Evolutionary conservation across 495 filamentous ascomycete genomes (phyloP), one percentile per base, ranked within the genome.

Genomic region (Cercophora newfieldiana): DNA sequence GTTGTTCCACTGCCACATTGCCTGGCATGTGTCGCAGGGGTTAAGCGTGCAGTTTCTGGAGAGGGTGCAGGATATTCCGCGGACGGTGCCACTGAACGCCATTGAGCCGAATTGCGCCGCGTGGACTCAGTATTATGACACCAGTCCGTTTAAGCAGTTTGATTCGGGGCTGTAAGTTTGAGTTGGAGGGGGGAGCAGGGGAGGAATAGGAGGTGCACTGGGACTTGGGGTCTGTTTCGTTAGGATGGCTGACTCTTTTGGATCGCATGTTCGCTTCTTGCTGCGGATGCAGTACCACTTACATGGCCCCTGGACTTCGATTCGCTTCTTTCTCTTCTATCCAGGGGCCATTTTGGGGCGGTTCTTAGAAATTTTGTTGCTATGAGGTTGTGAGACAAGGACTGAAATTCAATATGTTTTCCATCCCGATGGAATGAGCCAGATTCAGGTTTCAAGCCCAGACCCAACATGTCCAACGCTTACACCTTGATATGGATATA

Each of bases 91-190:
- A 53, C 50, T 60, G 8, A 67, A 62, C 12, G 24, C 55, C 2
- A 67, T 81, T 25, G 47, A 75, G 18, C 70, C 70, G 19, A 75
- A 64, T 6, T 82, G 80, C 60, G 44, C 69, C 1, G 58, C 63
- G 5, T 82, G 80, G 80, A 65, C 73, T 16, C 3, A 65, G 2
- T 83, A 77, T 65, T 72, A 75, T 21, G 69, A 71, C 75, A 61
- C 7, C 67, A 69, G 63, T 81, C 82, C 49, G 44, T 26, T 37
- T 58, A 8, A 63, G 1, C 77, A 82, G 67, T 74, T 79, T 18
- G 81, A 85, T 59, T 82, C 81, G 29, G 81, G 82, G 5, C 68
- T 82, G 73, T 90, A 85, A 73, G 10, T 44, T 14, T 44, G 37
- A 16, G 37, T 14, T 4, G 37, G 18, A 14, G 3, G 37, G 4